Conservation (phyloP, 306 rosid genomes). For the Pueraria montana region DNA sequence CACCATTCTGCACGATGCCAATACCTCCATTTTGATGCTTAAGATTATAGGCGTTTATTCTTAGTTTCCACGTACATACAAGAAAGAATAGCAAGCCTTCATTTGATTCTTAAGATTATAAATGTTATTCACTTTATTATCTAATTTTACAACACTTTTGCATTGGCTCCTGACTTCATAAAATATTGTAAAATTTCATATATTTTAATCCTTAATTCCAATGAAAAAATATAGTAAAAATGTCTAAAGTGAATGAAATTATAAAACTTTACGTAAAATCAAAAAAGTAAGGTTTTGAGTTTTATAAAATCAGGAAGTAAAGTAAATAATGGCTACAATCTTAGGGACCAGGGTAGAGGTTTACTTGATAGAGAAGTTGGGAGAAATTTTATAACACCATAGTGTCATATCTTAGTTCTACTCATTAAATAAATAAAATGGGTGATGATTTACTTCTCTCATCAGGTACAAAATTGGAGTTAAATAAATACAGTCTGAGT, state of each 20-base stretch:
- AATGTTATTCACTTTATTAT: not conserved
- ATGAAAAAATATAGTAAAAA: not conserved
- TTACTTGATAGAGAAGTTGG: not conserved
- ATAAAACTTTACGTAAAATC: not conserved
- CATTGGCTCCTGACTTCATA: not conserved
- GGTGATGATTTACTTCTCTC: constrained; percentile 24
- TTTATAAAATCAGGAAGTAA: not conserved
- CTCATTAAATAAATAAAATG: constrained; percentile 23
- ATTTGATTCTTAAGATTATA: not conserved
- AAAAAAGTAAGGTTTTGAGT: not conserved
- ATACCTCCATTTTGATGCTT: too few species aligned
- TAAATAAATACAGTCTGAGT: constrained; percentile 34
- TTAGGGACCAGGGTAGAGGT: not conserved
- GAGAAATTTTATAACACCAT: not conserved
- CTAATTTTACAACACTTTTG: not conserved
- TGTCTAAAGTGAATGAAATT: not conserved
- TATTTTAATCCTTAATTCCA: not conserved
- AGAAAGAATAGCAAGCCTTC: not conserved
- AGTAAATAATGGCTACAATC: not conserved
- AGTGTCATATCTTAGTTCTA: not conserved
- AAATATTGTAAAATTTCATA: not conserved
- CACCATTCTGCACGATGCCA: too few species aligned
- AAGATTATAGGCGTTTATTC: too few species aligned
- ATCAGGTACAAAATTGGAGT: constrained; percentile 46
- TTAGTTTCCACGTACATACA: too few species aligned